Evolutionary conservation across 148 eudicot genomes (phyloP), one percentile per base, ranked within the genome.

Genomic region (Vaccinium myrtillus): DNA sequence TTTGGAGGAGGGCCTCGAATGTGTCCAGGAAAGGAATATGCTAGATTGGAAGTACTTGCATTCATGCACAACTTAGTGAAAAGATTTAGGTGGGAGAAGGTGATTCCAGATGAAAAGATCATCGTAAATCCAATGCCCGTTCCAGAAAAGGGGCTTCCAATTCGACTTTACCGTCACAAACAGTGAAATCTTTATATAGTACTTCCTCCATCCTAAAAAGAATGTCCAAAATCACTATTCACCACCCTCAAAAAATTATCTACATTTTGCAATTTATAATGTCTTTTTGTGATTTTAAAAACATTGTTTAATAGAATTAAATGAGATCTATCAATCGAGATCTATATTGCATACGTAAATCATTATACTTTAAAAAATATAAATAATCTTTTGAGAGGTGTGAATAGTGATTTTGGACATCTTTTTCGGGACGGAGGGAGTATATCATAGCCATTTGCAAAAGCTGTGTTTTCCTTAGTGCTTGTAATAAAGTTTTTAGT

Each of bases 1-100:
- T 61, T 61, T 0, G 69, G 69, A 61, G 69, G 69, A 2, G 69
- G 69, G 12, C 69, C 69, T 61, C 69, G 69, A 61, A 61, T 61
- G 69, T 61, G 69, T n/a, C 69, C 69, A 0, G 69, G 69, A 3
- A 61, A 61, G 23, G 69, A 63, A n/a, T 63, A 63, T 2, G 69
- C 69, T n/a, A 63, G 69, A 63, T 21, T 63, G 69, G 69, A 63
- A 63, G 69, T 63, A 9, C 69, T 63, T 16, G 69, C 69, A 25
- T 63, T 63, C 69, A 63, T 63, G 69, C 69, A 63, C 69, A 63
- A 63, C 69, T 63, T 63, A 25, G 69, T 63, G 27, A 63, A 63
- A n/a, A 63, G 69, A 63, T 63, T 63, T 63, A 63, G 69, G 69
- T 63, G 69, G 69, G 69, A 63, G 69, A 63, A 63, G 69, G 69